Percentiles rank a stretch among this genome's conserved stretches.
Conservation (phyloP, 352 stramenopile species). For the Phytophthora citricola region DNA sequence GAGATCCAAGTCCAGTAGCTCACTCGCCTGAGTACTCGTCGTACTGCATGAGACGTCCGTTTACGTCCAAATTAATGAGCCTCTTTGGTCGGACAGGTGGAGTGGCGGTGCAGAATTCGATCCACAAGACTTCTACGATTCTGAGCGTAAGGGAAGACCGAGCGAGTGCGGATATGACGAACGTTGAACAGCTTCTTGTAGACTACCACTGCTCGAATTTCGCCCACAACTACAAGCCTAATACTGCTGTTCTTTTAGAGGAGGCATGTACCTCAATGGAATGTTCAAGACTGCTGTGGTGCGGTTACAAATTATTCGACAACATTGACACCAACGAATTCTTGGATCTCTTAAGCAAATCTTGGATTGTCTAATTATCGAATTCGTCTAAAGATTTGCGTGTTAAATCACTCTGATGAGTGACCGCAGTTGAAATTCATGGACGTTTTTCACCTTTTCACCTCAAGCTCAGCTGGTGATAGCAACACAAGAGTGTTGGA, state of each 20-base stretch:
- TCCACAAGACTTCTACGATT: conserved; percentile 9
- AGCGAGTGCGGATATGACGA: background rate
- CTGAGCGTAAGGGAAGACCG: conserved; percentile 22
- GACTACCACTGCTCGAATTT: conserved; percentile 44
- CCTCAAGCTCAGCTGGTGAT: no score
- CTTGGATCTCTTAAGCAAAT: no score
- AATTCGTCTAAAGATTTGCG: no score
- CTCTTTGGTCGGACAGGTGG: conserved; percentile 29
- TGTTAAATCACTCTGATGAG: no score
- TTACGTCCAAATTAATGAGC: conserved; percentile 32
- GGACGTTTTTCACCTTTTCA: no score
- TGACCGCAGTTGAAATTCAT: no score
- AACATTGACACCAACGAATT: no score
- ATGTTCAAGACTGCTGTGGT: no score
- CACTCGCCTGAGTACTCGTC: conserved; percentile 12
- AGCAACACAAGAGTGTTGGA: no score
- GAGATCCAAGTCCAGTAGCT: background rate
- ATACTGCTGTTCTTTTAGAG: conserved; percentile 22
- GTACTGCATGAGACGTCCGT: conserved; percentile 30
- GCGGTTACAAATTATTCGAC: no score
- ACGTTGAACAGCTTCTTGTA: conserved; percentile 46
- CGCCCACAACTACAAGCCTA: conserved; percentile 22
- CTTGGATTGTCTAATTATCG: no score
- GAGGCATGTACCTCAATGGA: no score
- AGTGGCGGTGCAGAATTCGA: conserved; percentile 6